Evolutionary conservation across 2,329 filamentous ascomycete genomes (phyloP), one percentile per base, ranked within the genome.

Genomic region (Pestalotiopsis sp.): DNA sequence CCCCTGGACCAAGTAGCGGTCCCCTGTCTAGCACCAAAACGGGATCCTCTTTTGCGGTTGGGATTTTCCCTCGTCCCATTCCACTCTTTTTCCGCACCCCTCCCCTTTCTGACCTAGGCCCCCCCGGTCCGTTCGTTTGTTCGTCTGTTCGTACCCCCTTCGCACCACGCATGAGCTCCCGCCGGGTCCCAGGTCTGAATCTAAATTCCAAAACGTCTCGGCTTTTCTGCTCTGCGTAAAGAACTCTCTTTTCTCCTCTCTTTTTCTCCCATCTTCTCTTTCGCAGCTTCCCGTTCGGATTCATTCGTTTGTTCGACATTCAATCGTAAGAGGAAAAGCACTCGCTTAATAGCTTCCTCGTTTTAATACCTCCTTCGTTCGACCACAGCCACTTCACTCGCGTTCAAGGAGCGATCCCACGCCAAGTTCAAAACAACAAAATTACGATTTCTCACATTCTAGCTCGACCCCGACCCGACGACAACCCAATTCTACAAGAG

Each of bases 241-340:
- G 70, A 74, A 77, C 71, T 75, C 71, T 75, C 75, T 68, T 77
- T 74, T 67, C 69, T 71, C 71, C 71, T 52, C 45, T 52, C 45
- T 52, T 52, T 52, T 73, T 65, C 73, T 69, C 70, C 65, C 66
- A 69, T 68, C 70, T 69, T 69, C 73, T 69, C 73, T 73, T 70
- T 72, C 71, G 70, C 73, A 75, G 45, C 75, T 76, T 76, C 74
- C 73, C 71, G 68, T 78, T 79, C 77, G 77, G 74, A 78, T 78
- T 77, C 77, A 78, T 79, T 79, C 78, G 78, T 79, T 79, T 79
- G 76, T 78, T n/a, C 76, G 72, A 78, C 77, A 78, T 74, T 75
- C 73, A 69, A 70, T 69, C 65, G 52, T 68, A 75, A 78, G 72
- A 77, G 77, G 77, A 78, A 78, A 74, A 74, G 73, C 77, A 75